These are phyloP conservation scores for Auxenochlorella protothecoides DNA, from an alignment of 139 green algal genomes.

Conservation along the genomic window DNA sequence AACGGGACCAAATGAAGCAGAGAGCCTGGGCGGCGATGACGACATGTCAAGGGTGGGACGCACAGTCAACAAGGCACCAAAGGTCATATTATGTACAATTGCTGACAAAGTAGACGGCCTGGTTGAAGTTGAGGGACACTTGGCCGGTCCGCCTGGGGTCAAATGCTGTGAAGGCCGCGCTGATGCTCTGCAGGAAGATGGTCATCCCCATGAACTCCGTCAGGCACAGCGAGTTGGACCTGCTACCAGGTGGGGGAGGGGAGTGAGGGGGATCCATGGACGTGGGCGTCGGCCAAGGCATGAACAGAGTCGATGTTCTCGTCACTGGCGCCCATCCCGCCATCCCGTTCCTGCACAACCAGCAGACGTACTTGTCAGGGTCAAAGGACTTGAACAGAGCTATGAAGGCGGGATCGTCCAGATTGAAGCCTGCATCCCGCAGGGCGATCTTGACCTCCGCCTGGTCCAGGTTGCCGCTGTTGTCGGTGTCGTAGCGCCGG, in stretches of 20 bases:
- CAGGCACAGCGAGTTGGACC: conserved; percentile 19
- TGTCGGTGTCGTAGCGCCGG: not conserved
- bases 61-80: not conserved
- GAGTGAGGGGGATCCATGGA: too few relatives aligned
- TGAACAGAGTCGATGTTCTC: too few relatives aligned
- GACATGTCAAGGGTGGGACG: too few relatives aligned
- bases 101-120: conserved; percentile 11
- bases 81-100: not conserved
- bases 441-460: not conserved
- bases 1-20: too few relatives aligned
- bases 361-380: conserved; percentile 4
- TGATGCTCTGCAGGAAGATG: conserved; percentile 46
- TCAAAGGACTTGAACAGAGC: conserved; percentile 36
- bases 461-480: not conserved
- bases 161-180: conserved; percentile 47
- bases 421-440: conserved; percentile 16
- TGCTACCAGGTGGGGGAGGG: not conserved
- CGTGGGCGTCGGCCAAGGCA: too few relatives aligned
- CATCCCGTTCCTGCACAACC: too few relatives aligned
- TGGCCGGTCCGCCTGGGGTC: conserved; percentile 20
- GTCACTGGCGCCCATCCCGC: too few relatives aligned
- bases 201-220: conserved; percentile 54
- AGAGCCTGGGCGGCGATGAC: too few relatives aligned
- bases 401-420: conserved; percentile 21
- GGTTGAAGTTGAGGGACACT: conserved; percentile 41